These are phyloP conservation scores for Spergularia marina DNA, from an alignment of 148 eudicot genomes.

Conservation along the genomic window DNA sequence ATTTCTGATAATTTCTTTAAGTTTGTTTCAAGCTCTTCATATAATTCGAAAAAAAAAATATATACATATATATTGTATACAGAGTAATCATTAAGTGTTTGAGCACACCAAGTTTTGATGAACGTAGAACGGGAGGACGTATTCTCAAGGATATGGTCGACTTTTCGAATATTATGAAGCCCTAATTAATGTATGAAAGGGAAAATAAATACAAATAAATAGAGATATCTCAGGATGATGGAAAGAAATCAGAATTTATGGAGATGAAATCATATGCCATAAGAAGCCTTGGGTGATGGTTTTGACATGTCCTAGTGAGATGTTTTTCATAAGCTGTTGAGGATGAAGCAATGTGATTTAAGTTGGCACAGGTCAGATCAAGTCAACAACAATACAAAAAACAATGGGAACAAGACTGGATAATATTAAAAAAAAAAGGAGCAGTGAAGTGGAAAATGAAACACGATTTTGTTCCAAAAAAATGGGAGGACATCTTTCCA, in stretches of 20 bases:
- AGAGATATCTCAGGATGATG: conserved; percentile 12
- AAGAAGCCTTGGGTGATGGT: neutral
- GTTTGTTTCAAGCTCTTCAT: no score
- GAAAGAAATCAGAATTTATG: conserved; percentile 13
- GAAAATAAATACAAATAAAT: neutral
- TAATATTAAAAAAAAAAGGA: neutral
- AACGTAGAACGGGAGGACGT: no score
- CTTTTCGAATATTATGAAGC: no score
- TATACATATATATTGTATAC: no score
- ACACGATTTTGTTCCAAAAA: conserved; percentile 4
- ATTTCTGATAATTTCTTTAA: no score
- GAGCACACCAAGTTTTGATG: no score
- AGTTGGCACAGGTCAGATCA: neutral
- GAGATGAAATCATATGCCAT: conserved; percentile 1
- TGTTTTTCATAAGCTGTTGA: neutral
- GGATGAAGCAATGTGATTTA: neutral
- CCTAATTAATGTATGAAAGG: no score
- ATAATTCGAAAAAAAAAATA: no score
- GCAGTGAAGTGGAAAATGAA: neutral
- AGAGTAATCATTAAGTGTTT: no score
- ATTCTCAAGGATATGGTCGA: no score
- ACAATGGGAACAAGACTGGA: no score
- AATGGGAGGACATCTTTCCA: neutral
- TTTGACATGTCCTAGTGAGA: neutral
- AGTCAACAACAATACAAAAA: neutral